These are phyloP conservation scores for Cunninghamia lanceolata DNA, from an alignment of 75 land plant species.

Conservation along the genomic window DNA sequence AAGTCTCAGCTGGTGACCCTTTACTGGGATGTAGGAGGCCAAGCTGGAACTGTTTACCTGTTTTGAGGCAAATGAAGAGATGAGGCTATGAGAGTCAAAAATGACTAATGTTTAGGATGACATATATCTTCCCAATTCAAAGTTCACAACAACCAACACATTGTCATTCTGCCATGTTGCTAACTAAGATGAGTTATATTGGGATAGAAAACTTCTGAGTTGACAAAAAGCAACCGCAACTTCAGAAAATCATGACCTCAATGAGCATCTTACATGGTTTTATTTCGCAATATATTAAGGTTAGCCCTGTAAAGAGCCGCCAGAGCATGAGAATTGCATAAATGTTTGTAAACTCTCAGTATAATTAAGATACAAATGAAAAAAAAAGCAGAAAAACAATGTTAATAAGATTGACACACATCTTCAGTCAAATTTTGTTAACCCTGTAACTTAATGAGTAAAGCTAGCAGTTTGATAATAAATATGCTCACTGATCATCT, in stretches of 20 bases:
- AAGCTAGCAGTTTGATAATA: neutral
- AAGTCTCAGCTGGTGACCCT: no score
- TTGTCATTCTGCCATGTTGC: neutral
- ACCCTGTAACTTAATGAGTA: neutral
- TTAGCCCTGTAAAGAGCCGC: neutral
- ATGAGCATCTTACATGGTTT: neutral
- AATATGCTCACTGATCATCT: neutral
- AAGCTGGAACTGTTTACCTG: no score
- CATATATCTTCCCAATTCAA: no score
- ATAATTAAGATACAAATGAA: neutral
- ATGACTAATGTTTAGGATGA: neutral
- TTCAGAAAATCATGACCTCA: neutral
- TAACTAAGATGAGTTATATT: neutral
- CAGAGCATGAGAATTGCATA: neutral
- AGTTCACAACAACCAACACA: neutral
- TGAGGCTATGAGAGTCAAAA: no score
- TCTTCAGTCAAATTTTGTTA: neutral
- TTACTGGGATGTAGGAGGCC: no score
- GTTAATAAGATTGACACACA: neutral
- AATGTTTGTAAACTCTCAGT: neutral
- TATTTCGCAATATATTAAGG: neutral
- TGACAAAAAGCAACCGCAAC: neutral
- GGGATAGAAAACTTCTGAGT: neutral
- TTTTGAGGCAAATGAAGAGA: no score
- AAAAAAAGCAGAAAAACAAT: neutral